phyloP scores from a whole-genome alignment of 1,284 basidiomycete species.

The Ustilago sp. region DNA sequence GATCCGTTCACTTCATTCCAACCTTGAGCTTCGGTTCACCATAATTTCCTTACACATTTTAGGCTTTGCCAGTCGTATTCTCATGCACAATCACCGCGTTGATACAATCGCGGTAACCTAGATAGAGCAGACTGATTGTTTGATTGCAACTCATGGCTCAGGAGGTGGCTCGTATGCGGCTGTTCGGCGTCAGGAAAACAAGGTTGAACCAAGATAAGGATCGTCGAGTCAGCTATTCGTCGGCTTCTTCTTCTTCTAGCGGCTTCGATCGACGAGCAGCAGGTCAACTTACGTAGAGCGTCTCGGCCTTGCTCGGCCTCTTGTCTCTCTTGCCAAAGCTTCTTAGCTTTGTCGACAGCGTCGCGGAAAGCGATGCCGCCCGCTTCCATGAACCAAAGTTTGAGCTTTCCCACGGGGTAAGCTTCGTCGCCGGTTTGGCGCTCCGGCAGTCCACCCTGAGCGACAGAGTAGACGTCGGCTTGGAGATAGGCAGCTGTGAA shows the following conservation, averaged over 20 bases:
- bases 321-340: slow-evolving; percentile 20
- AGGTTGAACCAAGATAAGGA: neutral
- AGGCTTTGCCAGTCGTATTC: slow-evolving; percentile 3
- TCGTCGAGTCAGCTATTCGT: neutral
- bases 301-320: slow-evolving; percentile 43
- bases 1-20: neutral
- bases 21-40: slow-evolving; percentile 7
- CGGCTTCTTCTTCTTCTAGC: neutral
- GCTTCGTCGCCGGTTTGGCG: slow-evolving; percentile 30
- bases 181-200: slow-evolving; percentile 4
- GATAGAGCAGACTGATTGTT: neutral
- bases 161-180: slow-evolving; percentile 35
- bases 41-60: neutral
- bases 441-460: slow-evolving; percentile 56
- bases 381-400: slow-evolving; percentile 58
- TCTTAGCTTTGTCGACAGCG: slow-evolving; percentile 45
- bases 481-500: slow-evolving; percentile 58
- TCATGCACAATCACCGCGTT: neutral
- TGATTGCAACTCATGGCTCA: neutral
- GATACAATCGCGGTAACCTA: neutral
- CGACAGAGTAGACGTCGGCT: slow-evolving; percentile 52
- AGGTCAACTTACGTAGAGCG: slow-evolving; percentile 47
- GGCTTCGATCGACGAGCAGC: neutral
- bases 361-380: slow-evolving; percentile 57
- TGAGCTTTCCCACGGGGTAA: slow-evolving; percentile 51